Evolutionary conservation across 768 basidiomycete species (phyloP).

Genomic region (Coprinellus micaceus): DNA sequence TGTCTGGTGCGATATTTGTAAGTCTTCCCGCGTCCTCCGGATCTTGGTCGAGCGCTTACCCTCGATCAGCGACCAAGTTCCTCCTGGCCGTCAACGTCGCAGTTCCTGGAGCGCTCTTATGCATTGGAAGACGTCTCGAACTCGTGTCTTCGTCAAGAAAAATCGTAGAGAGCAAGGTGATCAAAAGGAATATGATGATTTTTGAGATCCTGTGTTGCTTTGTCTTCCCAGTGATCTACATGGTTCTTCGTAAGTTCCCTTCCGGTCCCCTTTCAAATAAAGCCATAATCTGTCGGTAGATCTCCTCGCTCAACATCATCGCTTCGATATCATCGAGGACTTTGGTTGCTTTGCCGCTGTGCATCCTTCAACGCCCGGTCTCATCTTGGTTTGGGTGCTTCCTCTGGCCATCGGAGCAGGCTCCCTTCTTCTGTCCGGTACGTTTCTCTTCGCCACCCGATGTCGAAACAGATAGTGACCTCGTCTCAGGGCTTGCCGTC

Average conservation of each 20-base stretch:
- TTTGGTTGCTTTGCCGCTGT: conserved; percentile 37
- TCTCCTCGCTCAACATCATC: conserved; percentile 44
- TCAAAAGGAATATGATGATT: conserved; percentile 2
- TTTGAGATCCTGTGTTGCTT: conserved; percentile 22
- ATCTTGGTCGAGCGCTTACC: neutral
- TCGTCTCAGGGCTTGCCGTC: conserved; percentile 28
- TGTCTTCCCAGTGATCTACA: conserved; percentile 42
- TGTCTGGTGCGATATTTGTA: conserved; percentile 80
- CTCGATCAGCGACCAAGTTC: conserved; percentile 50
- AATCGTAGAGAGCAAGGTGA: neutral
- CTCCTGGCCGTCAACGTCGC: conserved; percentile 50
- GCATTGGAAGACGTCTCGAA: conserved; percentile 29
- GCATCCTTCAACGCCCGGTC: conserved; percentile 29
- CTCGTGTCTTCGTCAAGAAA: conserved; percentile 5
- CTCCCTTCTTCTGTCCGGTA: conserved; percentile 42
- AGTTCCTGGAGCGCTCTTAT: conserved; percentile 56
- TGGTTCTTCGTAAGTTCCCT: conserved; percentile 42
- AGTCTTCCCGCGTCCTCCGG: neutral
- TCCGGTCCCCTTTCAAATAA: neutral
- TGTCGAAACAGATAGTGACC: neutral
- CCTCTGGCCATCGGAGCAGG: conserved; percentile 29
- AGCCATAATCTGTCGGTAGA: conserved; percentile 36
- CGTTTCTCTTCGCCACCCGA: conserved; percentile 10
- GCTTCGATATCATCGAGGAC: conserved; percentile 45
- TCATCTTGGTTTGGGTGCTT: conserved; percentile 34